Percentiles rank a stretch among this genome's conserved stretches.
Evolutionary conservation across 2,329 filamentous ascomycete species (phyloP).

Genomic region (Microascus cirrosus): DNA sequence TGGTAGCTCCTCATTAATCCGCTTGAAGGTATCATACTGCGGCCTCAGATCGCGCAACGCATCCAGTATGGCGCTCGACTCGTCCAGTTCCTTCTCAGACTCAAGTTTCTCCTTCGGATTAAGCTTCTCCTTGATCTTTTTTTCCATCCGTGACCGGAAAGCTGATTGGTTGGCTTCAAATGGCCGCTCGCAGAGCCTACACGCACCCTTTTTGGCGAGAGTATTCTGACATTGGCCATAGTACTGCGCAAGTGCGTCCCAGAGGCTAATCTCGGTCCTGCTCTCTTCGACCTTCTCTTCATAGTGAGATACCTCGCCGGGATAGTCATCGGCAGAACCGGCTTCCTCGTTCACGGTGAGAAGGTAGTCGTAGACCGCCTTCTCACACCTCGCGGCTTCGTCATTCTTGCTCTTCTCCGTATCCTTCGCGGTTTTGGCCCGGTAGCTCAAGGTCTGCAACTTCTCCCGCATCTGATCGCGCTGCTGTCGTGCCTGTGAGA

Average conservation of each 20-base stretch:
- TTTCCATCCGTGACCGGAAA: conserved; percentile 49
- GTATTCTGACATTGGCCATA: conserved; percentile 57
- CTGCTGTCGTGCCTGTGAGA: conserved; percentile 55
- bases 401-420: conserved; percentile 51
- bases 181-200: conserved; percentile 61
- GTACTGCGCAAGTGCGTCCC: conserved; percentile 58
- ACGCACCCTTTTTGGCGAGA: conserved; percentile 59
- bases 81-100: conserved; percentile 49
- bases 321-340: conserved; percentile 39
- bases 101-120: conserved; percentile 52
- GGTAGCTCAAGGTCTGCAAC: conserved; percentile 65
- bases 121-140: conserved; percentile 54
- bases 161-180: conserved; percentile 52
- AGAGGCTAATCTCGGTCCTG: conserved; percentile 58
- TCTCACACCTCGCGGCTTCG: conserved; percentile 51
- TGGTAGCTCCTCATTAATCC: conserved; percentile 62
- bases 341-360: conserved; percentile 28
- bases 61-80: conserved; percentile 36
- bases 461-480: conserved; percentile 63
- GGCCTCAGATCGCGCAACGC: conserved; percentile 51
- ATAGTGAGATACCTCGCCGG: conserved; percentile 36
- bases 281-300: conserved; percentile 47
- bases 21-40: conserved; percentile 63
- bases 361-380: conserved; percentile 40
- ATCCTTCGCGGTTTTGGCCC: conserved; percentile 54